phyloP scores from a whole-genome alignment of 495 filamentous ascomycete genomes.

The Alectoria sarmentosa region DNA sequence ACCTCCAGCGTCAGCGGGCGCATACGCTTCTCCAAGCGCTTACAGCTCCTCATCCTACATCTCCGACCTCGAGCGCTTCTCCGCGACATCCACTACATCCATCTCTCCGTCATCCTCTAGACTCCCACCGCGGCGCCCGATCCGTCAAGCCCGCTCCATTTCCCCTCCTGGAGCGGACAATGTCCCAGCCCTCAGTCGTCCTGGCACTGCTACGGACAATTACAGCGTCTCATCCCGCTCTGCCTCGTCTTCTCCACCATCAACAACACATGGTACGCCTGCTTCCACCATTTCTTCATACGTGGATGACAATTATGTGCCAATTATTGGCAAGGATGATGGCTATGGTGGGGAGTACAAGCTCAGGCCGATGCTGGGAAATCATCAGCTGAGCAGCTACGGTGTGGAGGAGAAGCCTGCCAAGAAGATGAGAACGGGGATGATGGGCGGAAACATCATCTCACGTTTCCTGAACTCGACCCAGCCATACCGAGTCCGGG shows the following conservation, averaged over 20 bases:
- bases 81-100: conserved; percentile 28
- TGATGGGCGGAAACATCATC: conserved; percentile 26
- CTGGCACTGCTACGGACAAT: conserved; percentile 39
- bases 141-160: conserved; percentile 40
- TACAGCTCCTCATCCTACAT: conserved; percentile 33
- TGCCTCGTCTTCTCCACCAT: conserved; percentile 42
- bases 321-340: conserved; percentile 18
- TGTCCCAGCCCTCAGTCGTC: conserved; percentile 37
- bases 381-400: conserved; percentile 22
- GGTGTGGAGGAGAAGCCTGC: conserved; percentile 23
- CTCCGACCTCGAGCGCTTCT: conserved; percentile 30
- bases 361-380: conserved; percentile 22
- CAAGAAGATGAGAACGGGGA: conserved; percentile 25
- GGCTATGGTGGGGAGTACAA: conserved; percentile 20
- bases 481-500: conserved; percentile 12
- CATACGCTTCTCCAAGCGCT: conserved; percentile 23
- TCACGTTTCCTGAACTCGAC: conserved; percentile 25
- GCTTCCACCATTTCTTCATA: conserved; percentile 29
- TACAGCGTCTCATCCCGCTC: conserved; percentile 41
- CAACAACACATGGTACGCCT: conserved; percentile 33
- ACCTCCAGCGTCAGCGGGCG: conserved; percentile 17
- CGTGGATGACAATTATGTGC: conserved; percentile 21
- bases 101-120: conserved; percentile 34
- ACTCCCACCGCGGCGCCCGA: conserved; percentile 29
- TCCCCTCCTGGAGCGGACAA: conserved; percentile 46